These are phyloP conservation scores for Debaryomycetaceae sp. DNA, from an alignment of 1,139 yeast genomes.

Conservation along the genomic window DNA sequence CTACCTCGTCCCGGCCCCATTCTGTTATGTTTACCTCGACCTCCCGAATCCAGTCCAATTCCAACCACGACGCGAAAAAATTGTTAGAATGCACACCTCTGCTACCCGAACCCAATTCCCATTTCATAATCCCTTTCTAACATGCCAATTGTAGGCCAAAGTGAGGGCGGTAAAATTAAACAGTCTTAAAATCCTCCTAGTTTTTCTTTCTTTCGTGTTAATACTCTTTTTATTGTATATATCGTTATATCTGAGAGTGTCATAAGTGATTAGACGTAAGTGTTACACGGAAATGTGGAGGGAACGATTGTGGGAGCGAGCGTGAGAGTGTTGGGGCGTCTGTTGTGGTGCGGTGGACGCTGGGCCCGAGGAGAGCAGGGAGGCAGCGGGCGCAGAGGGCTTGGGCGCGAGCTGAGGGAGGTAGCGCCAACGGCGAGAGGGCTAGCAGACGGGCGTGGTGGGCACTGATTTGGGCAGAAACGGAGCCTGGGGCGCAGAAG, in stretches of 20 bases:
- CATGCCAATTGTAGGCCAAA: not conserved
- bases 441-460: not conserved
- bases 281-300: too few species aligned
- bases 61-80: slow-evolving; percentile 4
- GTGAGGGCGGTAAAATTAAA: not conserved
- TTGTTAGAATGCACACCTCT: not conserved
- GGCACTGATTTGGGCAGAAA: not conserved
- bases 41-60: not conserved
- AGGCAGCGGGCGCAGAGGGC: not conserved
- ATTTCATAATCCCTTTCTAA: not conserved
- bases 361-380: not conserved
- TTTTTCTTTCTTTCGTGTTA: not conserved
- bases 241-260: not conserved
- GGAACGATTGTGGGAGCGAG: too few species aligned
- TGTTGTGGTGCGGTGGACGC: not conserved
- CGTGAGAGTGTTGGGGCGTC: too few species aligned
- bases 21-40: not conserved
- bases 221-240: not conserved
- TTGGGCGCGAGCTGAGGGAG: not conserved
- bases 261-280: not conserved
- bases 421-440: not conserved
- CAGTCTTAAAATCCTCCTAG: not conserved
- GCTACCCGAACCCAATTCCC: not conserved
- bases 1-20: not conserved
- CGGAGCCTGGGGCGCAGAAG: not conserved